Conservation (phyloP, 345 rosid genomes). For the Syzygium jambos region DNA sequence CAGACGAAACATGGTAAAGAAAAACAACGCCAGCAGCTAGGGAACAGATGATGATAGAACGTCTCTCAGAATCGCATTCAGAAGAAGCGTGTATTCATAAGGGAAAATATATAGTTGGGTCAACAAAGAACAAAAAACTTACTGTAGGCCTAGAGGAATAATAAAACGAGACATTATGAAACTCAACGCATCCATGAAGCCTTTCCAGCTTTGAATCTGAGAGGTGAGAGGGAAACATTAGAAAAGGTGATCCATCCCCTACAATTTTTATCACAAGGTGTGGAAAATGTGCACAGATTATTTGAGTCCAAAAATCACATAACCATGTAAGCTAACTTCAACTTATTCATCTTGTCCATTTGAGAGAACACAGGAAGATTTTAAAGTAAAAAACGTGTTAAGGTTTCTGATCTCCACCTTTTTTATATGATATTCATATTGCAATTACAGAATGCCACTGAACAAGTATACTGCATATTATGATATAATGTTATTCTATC, state of each 20-base stretch:
- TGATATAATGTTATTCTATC: not conserved
- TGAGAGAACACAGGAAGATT: not conserved
- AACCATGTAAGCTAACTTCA: not conserved
- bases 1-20: not conserved
- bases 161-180: slow-evolving; percentile 50
- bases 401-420: not conserved
- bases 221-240: not conserved
- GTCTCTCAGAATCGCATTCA: not conserved
- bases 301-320: not conserved
- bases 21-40: not conserved
- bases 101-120: not conserved
- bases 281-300: not conserved
- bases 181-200: slow-evolving; percentile 54
- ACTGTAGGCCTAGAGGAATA: slow-evolving; percentile 67
- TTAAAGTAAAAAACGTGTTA: not conserved
- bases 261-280: not conserved
- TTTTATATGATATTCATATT: not conserved
- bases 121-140: slow-evolving; percentile 4
- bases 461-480: not conserved
- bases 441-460: not conserved
- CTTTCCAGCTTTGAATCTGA: slow-evolving; percentile 13
- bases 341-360: not conserved
- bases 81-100: not conserved
- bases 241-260: not conserved
- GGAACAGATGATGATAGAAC: not conserved